Percentiles rank a stretch among this genome's conserved stretches.
Evolutionary conservation across 345 rosid species (phyloP).

Genomic region (Orychophragmus violaceus): DNA sequence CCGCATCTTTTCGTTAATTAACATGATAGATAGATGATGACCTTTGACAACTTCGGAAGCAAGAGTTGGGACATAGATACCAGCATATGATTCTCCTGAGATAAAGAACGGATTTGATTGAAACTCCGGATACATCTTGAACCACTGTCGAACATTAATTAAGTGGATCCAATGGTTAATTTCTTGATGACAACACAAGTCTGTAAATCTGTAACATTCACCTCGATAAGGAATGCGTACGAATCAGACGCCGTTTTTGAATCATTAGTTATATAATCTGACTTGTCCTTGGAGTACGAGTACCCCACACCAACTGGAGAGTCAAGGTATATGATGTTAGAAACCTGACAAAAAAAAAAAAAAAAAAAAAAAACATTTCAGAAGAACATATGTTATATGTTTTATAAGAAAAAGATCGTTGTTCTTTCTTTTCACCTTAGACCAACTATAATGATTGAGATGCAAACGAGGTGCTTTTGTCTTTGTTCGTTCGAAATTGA

Average conservation of each 20-base stretch:
- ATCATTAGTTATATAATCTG: constrained; percentile 64
- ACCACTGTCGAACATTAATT: constrained; percentile 55
- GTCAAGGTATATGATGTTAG: neutral
- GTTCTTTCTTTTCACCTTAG: constrained; percentile 52
- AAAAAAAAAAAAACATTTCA: neutral
- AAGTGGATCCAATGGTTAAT: neutral
- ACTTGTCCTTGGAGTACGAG: neutral
- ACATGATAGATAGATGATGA: no score
- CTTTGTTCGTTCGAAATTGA: constrained; percentile 55
- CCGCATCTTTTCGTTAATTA: no score
- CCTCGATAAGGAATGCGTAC: constrained; percentile 67
- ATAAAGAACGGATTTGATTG: constrained; percentile 68
- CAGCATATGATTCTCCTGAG: constrained; percentile 89
- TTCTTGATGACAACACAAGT: neutral
- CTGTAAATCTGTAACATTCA: neutral
- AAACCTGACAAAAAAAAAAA: neutral
- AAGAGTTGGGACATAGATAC: constrained; percentile 83
- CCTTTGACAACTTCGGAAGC: constrained; percentile 69
- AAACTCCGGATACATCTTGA: constrained; percentile 67
- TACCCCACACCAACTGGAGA: neutral
- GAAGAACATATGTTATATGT: neutral
- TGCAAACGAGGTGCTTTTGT: constrained; percentile 44
- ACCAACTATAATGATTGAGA: constrained; percentile 81
- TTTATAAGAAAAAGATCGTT: neutral
- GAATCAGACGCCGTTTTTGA: constrained; percentile 61